Evolutionary conservation across 73 alveolate genomes (phyloP), one percentile per base, ranked within the genome.

Genomic region (Uronychia setigera): DNA sequence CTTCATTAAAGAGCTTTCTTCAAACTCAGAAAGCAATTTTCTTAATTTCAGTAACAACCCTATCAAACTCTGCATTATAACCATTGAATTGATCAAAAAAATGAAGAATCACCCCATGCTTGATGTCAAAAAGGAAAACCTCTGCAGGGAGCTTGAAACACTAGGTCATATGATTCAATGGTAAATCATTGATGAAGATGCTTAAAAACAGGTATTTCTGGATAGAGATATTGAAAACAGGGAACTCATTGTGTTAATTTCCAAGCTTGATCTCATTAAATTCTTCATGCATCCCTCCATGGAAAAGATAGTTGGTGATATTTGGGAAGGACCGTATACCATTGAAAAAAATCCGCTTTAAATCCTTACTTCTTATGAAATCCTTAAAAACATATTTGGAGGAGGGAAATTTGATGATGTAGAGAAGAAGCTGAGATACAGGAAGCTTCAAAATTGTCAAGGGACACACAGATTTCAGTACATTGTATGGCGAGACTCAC

Each of bases 271-370:
- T 46, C 67, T 46, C n/a, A 46, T 46, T 19, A 46, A 46, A 19
- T 46, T 46, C 19, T 46, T 46, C 67, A 46, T 46, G 67, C 67
- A 46, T 46, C 67, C 67, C 67, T 46, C 67, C 67, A 46, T 46
- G 67, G 67, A 46, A 46, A 46, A 46, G 67, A 46, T 46, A 46
- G 67, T 46, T 5, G 67, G 67, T 5, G 67, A 46, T 19, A 46
- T 46, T 19, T 46, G 67, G 67, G 67, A 46, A 46, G 67, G 67
- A 19, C 67, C 67, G 19, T 46, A 46, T 19, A 46, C 67, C 67
- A 11, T 46, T 5, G 67, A 46, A 19, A 46, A 46, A 19, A 11
- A 46, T 5, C 67, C 67, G 19, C 19, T 11, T 19, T 19, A 46
- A 46, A 5, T 46, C 19, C 67, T 46, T 19, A 46, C n/a, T 19